A percentile compares a stretch with the other conserved stretches of the same genome.
phyloP scores from a whole-genome alignment of 176 grass and related monocot genomes.

The Avena sativa region DNA sequence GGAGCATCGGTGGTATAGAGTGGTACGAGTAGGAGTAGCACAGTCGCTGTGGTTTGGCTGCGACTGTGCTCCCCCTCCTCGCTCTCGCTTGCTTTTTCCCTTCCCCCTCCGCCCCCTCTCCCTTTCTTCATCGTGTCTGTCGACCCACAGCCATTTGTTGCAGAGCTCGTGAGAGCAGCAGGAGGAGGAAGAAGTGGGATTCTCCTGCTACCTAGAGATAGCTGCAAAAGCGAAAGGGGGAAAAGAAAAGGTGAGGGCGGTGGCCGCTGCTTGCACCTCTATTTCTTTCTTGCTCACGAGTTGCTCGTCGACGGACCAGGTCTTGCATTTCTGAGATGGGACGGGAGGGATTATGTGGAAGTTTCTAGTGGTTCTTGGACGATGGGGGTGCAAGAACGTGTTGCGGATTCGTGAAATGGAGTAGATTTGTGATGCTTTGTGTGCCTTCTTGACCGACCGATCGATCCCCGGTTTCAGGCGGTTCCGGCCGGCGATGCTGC shows the following conservation, averaged over 20 bases:
- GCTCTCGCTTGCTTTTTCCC: background rate
- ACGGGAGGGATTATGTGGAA: background rate
- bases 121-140: background rate
- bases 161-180: background rate
- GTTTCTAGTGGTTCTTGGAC: background rate
- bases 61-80: conserved; percentile 32
- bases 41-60: conserved; percentile 56
- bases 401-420: background rate
- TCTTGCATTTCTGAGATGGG: conserved; percentile 21
- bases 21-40: conserved; percentile 33
- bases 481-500: conserved; percentile 53
- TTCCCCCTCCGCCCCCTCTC: background rate
- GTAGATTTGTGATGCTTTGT: conserved; percentile 15
- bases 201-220: background rate
- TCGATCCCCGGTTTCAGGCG: conserved; percentile 35
- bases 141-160: conserved; percentile 12
- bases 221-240: background rate
- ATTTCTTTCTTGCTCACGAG: conserved; percentile 38
- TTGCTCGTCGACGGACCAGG: background rate
- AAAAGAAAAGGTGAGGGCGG: conserved; percentile 38
- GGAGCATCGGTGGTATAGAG: conserved; percentile 27
- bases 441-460: conserved; percentile 24
- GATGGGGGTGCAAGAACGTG: background rate
- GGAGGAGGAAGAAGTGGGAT: background rate
- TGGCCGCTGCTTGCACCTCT: background rate